phyloP scores from a whole-genome alignment of 768 basidiomycete genomes.

The Mycena venus region DNA sequence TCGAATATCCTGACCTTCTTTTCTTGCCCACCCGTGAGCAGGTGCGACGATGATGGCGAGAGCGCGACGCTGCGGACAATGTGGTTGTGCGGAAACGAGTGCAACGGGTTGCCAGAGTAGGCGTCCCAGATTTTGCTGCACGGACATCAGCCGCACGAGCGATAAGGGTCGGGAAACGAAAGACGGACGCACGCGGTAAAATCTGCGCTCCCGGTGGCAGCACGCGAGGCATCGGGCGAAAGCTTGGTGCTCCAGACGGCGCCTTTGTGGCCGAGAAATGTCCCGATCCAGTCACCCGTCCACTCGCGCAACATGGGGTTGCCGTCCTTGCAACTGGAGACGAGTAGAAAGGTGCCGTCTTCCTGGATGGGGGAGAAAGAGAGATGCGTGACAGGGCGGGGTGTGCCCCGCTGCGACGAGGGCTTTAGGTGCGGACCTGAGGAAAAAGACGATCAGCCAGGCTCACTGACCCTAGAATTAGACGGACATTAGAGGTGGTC shows the following conservation, averaged over 20 bases:
- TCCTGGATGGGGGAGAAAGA: constrained; percentile 91
- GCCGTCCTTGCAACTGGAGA: constrained; percentile 99
- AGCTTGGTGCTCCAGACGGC: constrained; percentile 98
- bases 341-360: constrained; percentile 89
- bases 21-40: constrained; percentile 95
- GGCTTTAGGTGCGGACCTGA: constrained; percentile 77
- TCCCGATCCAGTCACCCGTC: constrained; percentile 99
- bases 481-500: constrained; percentile 19
- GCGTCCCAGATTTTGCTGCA: constrained; percentile 96
- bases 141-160: constrained; percentile 26
- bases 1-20: constrained; percentile 98
- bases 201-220: constrained; percentile 95
- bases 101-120: constrained; percentile 85
- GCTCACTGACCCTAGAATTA: neutral
- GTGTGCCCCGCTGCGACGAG: constrained; percentile 91
- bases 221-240: constrained; percentile 85
- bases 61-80: constrained; percentile 97
- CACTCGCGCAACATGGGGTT: constrained; percentile 97
- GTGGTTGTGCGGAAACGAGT: constrained; percentile 98
- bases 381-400: constrained; percentile 91
- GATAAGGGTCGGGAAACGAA: constrained; percentile 18
- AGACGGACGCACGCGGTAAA: constrained; percentile 87
- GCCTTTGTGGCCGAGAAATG: constrained; percentile 91
- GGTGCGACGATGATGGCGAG: constrained; percentile 75
- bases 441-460: constrained; percentile 43